Base-by-base conservation (phyloP, 768 basidiomycete genomes). In the Boletus patriciae region DNA sequence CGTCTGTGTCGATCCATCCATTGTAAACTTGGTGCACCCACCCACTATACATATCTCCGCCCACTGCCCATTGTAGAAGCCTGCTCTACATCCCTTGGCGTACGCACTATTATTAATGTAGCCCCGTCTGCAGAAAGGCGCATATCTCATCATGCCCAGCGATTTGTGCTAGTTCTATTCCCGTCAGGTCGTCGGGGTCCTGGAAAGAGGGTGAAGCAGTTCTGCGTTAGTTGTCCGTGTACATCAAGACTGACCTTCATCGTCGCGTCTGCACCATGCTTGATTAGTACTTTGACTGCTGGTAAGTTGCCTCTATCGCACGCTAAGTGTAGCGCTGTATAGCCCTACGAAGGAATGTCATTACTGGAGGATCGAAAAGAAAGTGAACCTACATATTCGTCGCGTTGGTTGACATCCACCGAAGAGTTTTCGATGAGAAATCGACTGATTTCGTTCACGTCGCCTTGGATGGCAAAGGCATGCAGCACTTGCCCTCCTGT, bases 281-380 rank as follows among this genome's bases (percentile, higher is more conserved):
- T 62, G 19, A 94, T 67, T 40, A 97, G 71, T 6, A 85, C 54
- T 60, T 78, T 72, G 2, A 89, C 87, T 3, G 82, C 73, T 0
- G 77, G 75, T 8, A 76, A 52, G 63, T 85, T 79, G 2, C 94
- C 94, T 65, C 94, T 78, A 70, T 97, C 94, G 27, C 86, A 83
- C 6, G 94, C 94, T 0, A 95, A 78, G 64, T 97, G 94, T 19
- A 97, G 73, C 9, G 94, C 80, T 0, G 93, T 91, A 69, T 93
- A 94, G 36, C 92, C 94, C 94, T 97, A 64, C 19, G 46, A 49
- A 53, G 15, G 31, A 38, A 34, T 12, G 51, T 57, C 47, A 56
- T 51, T 43, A 52, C 19, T 50, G 48, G 52, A 38, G 41, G 27
- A 43, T n/a, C 29, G 18, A 44, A 18, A 16, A 59, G 23, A 15